Conservation (phyloP, 73 alveolate genomes). For the Symbiodinium pilosum region DNA sequence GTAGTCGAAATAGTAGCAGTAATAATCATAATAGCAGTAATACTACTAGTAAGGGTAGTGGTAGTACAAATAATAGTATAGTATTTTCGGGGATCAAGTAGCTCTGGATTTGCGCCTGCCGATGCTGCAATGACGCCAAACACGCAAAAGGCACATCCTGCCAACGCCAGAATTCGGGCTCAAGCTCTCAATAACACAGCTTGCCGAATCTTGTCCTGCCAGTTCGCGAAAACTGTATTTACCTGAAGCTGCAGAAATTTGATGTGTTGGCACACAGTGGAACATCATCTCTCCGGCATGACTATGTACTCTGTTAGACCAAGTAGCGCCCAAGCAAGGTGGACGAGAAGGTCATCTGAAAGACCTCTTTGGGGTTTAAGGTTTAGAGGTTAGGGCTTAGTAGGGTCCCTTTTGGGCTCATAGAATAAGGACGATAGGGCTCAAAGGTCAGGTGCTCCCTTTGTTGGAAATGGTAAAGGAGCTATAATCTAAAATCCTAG, state of each 20-base stretch:
- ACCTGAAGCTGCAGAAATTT: neutral
- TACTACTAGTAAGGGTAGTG: no score
- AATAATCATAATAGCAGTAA: no score
- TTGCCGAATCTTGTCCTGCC: neutral
- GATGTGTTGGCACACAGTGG: neutral
- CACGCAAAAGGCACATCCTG: conserved; percentile 22
- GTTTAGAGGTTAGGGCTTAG: no score
- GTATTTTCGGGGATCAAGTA: no score
- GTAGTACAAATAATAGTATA: no score
- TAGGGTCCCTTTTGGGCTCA: no score
- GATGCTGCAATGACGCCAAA: neutral
- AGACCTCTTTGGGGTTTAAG: no score
- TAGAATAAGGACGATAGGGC: no score
- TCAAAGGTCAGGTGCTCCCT: neutral
- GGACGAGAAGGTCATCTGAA: conserved; percentile 40
- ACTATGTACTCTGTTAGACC: no score
- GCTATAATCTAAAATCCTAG: neutral
- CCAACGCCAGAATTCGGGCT: neutral
- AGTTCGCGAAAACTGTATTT: neutral
- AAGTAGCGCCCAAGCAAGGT: conserved; percentile 22
- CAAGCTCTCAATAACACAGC: neutral
- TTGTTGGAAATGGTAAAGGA: neutral
- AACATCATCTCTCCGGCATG: no score
- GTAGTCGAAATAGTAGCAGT: no score
- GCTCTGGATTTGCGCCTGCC: neutral